Evolutionary conservation across 177 flowering plant genomes (phyloP), one percentile per base, ranked within the genome.

Genomic region (Vitis hybrid): DNA sequence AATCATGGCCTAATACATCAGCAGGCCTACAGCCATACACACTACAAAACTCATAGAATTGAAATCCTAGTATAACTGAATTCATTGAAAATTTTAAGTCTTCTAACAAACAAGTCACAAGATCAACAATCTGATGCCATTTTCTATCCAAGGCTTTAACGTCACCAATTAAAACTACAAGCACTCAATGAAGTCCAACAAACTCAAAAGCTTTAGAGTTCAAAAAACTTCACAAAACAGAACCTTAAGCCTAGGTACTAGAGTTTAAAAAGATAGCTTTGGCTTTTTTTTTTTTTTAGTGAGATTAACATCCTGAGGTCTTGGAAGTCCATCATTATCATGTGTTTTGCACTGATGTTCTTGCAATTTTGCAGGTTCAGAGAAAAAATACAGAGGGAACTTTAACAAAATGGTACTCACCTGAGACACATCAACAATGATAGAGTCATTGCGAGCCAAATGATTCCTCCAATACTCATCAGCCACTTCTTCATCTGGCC

Each of bases 401-500:
- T 18, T 6, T 0, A 22, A n/a, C 15, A 62, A 71, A 13, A 61
- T 14, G 72, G 64, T 5, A 76, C 86, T 79, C 66, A 91, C 97
- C 69, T 91, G 97, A 78, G 88, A 91, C 67, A 83, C 74, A 75
- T 89, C 97, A 74, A 91, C 97, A 55, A 91, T 85, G 68, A 91
- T 81, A n/a, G 97, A 91, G 72, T 91, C 86, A 82, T 89, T 91
- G 51, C 94, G 92, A 68, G 91, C 92, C 70, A 88, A 68, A 76
- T 91, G 94, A 72, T 88, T 83, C 66, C 60, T 79, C 97, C 94
- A 89, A 81, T 87, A 88, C 67, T 89, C 94, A 78, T 89, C 89
- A 67, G 92, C 94, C 31, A 91, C 86, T 69, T 84, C 90, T 70
- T 82, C 88, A 79, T 88, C 90, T 49, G 77, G 79, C 10, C 86